These are phyloP conservation scores for Dothideomycetes sp. DNA, from an alignment of 2,329 filamentous ascomycete genomes.

Conservation along the genomic window DNA sequence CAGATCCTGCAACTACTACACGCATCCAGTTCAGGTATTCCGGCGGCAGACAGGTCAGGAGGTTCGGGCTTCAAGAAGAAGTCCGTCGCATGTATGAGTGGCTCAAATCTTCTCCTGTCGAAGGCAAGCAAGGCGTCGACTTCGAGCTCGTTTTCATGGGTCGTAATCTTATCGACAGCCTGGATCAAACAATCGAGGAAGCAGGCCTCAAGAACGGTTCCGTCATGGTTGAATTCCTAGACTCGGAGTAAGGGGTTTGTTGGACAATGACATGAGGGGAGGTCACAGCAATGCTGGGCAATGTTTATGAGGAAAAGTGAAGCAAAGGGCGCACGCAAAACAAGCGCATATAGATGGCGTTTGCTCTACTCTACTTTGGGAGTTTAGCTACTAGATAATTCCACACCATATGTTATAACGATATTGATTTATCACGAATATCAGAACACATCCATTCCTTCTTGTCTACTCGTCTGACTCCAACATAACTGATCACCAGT, in stretches of 20 bases:
- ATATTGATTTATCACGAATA: too few species aligned
- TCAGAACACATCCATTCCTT: too few species aligned
- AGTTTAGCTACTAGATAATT: too few species aligned
- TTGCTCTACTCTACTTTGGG: too few species aligned
- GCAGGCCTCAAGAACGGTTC: constrained; percentile 86
- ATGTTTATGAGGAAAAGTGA: too few species aligned
- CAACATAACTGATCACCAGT: too few species aligned
- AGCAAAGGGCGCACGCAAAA: too few species aligned
- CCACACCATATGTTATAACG: too few species aligned
- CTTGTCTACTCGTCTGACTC: too few species aligned
- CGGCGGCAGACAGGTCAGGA: constrained; percentile 72
- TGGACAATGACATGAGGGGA: too few species aligned
- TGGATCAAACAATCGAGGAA: constrained; percentile 65
- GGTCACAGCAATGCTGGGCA: too few species aligned
- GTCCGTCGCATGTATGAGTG: constrained; percentile 88
- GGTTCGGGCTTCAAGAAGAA: constrained; percentile 67
- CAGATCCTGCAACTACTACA: constrained; percentile 63
- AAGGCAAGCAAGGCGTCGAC: constrained; percentile 64
- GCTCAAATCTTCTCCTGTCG: constrained; percentile 80
- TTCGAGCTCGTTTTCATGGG: constrained; percentile 90
- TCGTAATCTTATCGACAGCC: constrained; percentile 67
- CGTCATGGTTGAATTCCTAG: constrained; percentile 86
- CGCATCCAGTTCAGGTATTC: constrained; percentile 89
- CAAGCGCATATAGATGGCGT: too few species aligned
- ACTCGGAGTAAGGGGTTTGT: constrained; percentile 16